phyloP scores from a whole-genome alignment of 2,329 filamentous ascomycete genomes.

The Fusarium keratoplasticum region DNA sequence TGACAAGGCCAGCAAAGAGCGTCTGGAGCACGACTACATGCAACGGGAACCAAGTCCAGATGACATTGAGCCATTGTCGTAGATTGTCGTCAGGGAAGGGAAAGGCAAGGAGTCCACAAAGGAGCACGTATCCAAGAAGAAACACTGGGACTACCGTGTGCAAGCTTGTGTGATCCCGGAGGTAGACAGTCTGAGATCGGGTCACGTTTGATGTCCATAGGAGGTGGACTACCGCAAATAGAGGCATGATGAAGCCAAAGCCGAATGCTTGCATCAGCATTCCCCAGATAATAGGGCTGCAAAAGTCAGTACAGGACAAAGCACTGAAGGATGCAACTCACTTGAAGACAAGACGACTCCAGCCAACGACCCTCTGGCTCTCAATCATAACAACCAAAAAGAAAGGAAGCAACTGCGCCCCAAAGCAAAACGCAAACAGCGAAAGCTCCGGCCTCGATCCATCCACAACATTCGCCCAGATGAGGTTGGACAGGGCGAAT shows the following conservation, averaged over 20 bases:
- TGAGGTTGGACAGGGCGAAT: slow-evolving; percentile 30
- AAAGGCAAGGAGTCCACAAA: slow-evolving; percentile 27
- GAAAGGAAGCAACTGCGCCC: slow-evolving; percentile 31
- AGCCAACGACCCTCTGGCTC: slow-evolving; percentile 20
- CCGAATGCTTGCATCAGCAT: slow-evolving; percentile 36
- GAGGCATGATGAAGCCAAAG: slow-evolving; percentile 37
- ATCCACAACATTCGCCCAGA: slow-evolving; percentile 40
- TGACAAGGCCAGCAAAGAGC: slow-evolving; percentile 30
- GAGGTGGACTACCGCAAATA: slow-evolving; percentile 38
- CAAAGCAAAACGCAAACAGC: slow-evolving; percentile 39
- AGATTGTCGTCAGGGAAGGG: slow-evolving; percentile 33
- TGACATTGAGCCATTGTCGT: slow-evolving; percentile 36
- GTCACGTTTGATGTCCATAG: slow-evolving; percentile 23
- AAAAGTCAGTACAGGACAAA: too few species aligned
- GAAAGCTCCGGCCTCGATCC: slow-evolving; percentile 37
- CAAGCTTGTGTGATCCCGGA: slow-evolving; percentile 34
- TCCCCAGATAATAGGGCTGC: slow-evolving; percentile 40
- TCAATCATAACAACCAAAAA: slow-evolving; percentile 39
- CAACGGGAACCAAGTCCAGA: slow-evolving; percentile 40
- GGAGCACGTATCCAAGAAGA: slow-evolving; percentile 37
- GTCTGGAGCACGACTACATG: slow-evolving; percentile 27
- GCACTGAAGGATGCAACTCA: too few species aligned
- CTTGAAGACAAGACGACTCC: slow-evolving; percentile 35
- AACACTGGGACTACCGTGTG: slow-evolving; percentile 35
- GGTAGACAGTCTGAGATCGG: slow-evolving; percentile 18